Evolutionary conservation across 768 basidiomycete species (phyloP), one percentile per base, ranked within the genome.

Genomic region (Russula virescens): DNA sequence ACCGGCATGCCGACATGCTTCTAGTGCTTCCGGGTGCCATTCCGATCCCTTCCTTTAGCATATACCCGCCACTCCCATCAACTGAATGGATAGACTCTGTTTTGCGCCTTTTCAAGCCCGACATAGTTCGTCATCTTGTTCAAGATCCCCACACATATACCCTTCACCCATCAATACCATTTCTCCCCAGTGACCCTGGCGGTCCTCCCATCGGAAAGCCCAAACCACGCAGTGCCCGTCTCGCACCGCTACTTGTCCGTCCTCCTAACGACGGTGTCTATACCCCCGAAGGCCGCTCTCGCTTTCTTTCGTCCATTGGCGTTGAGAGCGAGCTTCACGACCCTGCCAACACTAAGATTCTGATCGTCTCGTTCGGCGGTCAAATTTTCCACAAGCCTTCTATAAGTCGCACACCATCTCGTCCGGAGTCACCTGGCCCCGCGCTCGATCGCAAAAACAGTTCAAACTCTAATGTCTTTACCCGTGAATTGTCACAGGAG

Each of bases 351-450:
- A 84, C 81, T 3, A 87, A 83, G 68, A 81, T 92, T 46, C 78
- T 91, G 28, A 75, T 91, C 28, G 87, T 92, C 8, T 91, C 89
- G 1, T 92, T 92, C 69, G 89, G 89, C 18, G 89, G 89, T 0
- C 89, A 92, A 68, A 75, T 85, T 9, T 86, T 91, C 71, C 81
- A 80, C 58, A 79, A 77, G 55, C 85, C 85, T 3, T 82, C 81
- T 68, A 71, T 72, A 13, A 70, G 72, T 34, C 68, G 68, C 19
- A 69, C 70, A 1, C 64, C 69, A 11, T 71, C 71, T 4, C 64
- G 59, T 9, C 60, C 67, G 10, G 55, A 46, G 9, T 55, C 63
- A 38, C 56, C 60, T 23, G 31, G 9, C 19, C n/a, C 23, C 40
- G 60, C 25, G 4, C 53, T 46, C 6, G 45, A 35, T 35, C 19